Base-by-base conservation (phyloP, 1,284 basidiomycete genomes). In the Sporisorium scitamineum region DNA sequence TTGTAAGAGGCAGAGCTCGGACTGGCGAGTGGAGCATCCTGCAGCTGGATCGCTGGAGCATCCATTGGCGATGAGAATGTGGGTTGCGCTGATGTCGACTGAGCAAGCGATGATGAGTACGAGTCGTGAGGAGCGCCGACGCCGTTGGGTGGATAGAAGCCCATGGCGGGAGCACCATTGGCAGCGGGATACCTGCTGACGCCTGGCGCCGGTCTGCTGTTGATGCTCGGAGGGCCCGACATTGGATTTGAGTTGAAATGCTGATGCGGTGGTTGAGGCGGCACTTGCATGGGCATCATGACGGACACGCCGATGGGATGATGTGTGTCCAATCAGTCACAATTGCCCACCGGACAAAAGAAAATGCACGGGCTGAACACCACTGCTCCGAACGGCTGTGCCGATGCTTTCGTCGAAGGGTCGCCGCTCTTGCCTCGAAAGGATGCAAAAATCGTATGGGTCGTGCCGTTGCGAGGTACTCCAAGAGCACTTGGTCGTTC, bases 271-370 rank as follows among this genome's bases (percentile, higher is more conserved):
- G 66, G 71, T 16, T 74, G 66, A n/a, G 73, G 68, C 32, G 73
- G 63, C 26, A 68, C 54, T 51, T 76, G 73, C 64, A 70, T 70
- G 22, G 64, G 72, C 72, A 75, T 75, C 72, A 75, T 75, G 59
- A 53, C 63, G 62, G 47, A 56, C 32, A 47, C 37, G 26, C 26
- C 29, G 32, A 26, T 5, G 26, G n/a, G 32, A 39, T 22, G 41
- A 20, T 7, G 24, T 37, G 20, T 22, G 20, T 8, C 24, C 22
- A n/a, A 8, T 27, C 22, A 24, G 44, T 39, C 37, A 39, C 6
- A 39, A 39, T 39, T 16, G 41, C 41, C 44, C 22, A 24, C 44
- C 22, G 44, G n/a, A 29, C 37, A n/a, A n/a, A n/a, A n/a, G n/a
- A n/a, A 39, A 39, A 18, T 18, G 4, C 5, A 3, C 14, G 8